Evolutionary conservation across 2,329 filamentous ascomycete species (phyloP).

Genomic region (Xylaria sp.): DNA sequence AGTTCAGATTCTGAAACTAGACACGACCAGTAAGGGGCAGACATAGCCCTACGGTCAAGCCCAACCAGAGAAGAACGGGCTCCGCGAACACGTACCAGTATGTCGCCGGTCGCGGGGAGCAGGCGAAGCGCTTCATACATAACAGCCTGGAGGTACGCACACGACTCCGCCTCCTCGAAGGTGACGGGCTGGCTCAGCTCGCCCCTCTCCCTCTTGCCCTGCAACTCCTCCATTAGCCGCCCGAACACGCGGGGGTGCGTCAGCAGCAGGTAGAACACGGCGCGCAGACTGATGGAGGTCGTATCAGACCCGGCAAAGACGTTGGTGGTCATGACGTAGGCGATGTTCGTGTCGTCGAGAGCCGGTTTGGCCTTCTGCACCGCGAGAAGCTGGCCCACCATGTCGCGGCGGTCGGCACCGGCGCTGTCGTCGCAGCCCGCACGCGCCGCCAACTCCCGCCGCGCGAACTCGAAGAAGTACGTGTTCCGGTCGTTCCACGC

Average conservation of each 20-base stretch:
- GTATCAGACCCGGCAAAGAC: constrained; percentile 25
- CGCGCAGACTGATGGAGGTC: constrained; percentile 14
- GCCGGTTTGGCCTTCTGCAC: constrained; percentile 10
- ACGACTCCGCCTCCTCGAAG: background rate
- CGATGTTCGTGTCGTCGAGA: constrained; percentile 15
- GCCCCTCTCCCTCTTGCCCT: background rate
- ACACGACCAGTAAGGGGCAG: background rate
- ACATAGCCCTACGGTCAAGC: background rate
- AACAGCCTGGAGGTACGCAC: background rate
- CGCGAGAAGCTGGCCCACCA: constrained; percentile 16
- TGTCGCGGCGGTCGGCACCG: constrained; percentile 14
- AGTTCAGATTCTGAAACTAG: too few relatives aligned
- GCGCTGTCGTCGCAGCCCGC: constrained; percentile 8
- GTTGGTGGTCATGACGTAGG: constrained; percentile 23
- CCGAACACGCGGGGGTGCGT: background rate
- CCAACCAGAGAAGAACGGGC: background rate
- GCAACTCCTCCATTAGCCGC: background rate
- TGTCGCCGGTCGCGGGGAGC: too few relatives aligned
- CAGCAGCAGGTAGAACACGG: constrained; percentile 10
- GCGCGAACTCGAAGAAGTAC: constrained; percentile 20
- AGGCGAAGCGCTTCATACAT: background rate
- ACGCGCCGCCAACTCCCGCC: constrained; percentile 9
- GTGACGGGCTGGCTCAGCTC: background rate
- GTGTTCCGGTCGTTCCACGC: constrained; percentile 22
- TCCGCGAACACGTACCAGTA: background rate